Percentiles rank a stretch among this genome's conserved stretches.
Conservation (phyloP, 192 early-diverging fungal genomes). For the Coemansia sp. region DNA sequence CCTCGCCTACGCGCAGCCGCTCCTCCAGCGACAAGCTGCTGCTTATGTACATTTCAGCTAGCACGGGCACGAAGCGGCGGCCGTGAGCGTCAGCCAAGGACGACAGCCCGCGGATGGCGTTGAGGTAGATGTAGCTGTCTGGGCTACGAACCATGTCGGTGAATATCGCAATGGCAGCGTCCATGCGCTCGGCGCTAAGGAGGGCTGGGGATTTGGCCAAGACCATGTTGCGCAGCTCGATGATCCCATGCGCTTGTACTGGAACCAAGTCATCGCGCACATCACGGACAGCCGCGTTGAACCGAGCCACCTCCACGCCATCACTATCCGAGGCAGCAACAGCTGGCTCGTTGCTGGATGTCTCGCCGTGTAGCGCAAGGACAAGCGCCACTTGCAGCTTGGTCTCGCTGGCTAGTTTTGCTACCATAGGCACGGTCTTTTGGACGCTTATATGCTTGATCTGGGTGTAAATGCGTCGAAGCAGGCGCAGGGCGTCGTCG, state of each 20-base stretch:
- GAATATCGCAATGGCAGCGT: constrained; percentile 75
- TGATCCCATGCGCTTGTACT: constrained; percentile 86
- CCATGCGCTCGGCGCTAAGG: constrained; percentile 58
- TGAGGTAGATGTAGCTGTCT: constrained; percentile 93
- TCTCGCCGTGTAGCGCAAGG: constrained; percentile 32
- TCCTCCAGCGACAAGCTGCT: constrained; percentile 62
- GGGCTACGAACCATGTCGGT: constrained; percentile 73
- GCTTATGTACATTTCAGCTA: constrained; percentile 69
- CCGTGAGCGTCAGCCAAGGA: constrained; percentile 85
- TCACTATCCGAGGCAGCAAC: neutral
- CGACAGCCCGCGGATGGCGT: constrained; percentile 86
- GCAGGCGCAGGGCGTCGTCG: constrained; percentile 12
- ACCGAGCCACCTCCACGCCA: constrained; percentile 59
- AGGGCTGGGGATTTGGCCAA: constrained; percentile 66
- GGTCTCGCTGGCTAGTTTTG: constrained; percentile 10
- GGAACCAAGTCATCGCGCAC: constrained; percentile 80
- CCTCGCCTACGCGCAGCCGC: constrained; percentile 84
- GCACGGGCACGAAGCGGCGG: constrained; percentile 64
- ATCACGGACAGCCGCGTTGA: constrained; percentile 77
- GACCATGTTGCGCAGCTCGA: constrained; percentile 80
- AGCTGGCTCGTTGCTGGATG: constrained; percentile 4
- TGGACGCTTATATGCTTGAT: constrained; percentile 10
- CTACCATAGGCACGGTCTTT: neutral
- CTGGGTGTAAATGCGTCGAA: constrained; percentile 26
- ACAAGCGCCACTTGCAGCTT: constrained; percentile 31